Conservation (phyloP, 2,329 filamentous ascomycete species). For the Neospermospora avenae region DNA sequence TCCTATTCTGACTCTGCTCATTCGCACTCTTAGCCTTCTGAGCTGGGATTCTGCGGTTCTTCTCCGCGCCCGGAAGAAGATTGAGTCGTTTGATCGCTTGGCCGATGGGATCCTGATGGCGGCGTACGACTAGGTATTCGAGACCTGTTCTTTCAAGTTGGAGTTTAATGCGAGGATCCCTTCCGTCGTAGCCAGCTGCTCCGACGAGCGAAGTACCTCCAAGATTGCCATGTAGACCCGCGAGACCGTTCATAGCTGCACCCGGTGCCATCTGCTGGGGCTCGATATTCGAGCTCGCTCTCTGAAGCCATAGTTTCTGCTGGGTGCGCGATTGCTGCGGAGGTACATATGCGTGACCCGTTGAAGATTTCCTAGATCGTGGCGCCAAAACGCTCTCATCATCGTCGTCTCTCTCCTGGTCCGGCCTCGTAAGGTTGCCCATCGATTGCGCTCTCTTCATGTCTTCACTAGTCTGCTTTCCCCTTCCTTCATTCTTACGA, state of each 20-base stretch:
- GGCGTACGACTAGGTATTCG: slow-evolving; percentile 70
- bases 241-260: slow-evolving; percentile 35
- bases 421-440: slow-evolving; percentile 28
- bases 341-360: slow-evolving; percentile 26
- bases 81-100: slow-evolving; percentile 56
- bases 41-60: slow-evolving; percentile 46
- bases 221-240: slow-evolving; percentile 25
- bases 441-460: slow-evolving; percentile 33
- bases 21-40: slow-evolving; percentile 36
- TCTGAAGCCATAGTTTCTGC: slow-evolving; percentile 72
- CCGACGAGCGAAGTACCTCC: slow-evolving; percentile 36
- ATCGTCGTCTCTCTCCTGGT: slow-evolving; percentile 37
- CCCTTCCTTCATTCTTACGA: slow-evolving; percentile 23
- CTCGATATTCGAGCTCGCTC: slow-evolving; percentile 69
- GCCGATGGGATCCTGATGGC: slow-evolving; percentile 68
- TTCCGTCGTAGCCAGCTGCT: slow-evolving; percentile 53
- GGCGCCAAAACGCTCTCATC: slow-evolving; percentile 45
- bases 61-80: slow-evolving; percentile 50
- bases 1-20: slow-evolving; percentile 26
- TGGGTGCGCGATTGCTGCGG: slow-evolving; percentile 62
- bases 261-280: slow-evolving; percentile 49
- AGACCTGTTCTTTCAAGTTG: slow-evolving; percentile 67
- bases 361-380: slow-evolving; percentile 34
- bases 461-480: slow-evolving; percentile 22
- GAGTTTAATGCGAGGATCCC: slow-evolving; percentile 61